These are phyloP conservation scores for Lotmaria passim DNA, from an alignment of 208 protist genomes.

Conservation along the genomic window DNA sequence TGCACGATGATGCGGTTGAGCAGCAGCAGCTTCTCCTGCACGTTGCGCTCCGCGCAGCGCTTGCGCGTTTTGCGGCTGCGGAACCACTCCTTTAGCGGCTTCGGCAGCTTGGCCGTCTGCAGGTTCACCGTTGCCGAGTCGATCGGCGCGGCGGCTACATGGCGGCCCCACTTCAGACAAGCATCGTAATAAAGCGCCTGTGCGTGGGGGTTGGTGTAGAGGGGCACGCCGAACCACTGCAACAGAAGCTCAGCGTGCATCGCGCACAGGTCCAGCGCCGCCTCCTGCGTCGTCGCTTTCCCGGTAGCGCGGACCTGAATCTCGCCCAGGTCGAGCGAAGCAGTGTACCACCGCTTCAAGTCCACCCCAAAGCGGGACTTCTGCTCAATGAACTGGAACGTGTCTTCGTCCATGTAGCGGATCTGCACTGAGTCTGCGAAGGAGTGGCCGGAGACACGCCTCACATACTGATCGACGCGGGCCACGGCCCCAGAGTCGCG, in stretches of 20 bases:
- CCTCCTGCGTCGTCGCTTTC: slow-evolving; percentile 48
- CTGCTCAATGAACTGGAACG: slow-evolving; percentile 5
- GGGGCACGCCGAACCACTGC: slow-evolving; percentile 56
- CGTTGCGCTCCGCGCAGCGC: slow-evolving; percentile 29
- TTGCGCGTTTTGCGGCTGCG: slow-evolving; percentile 37
- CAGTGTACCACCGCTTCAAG: slow-evolving; percentile 35
- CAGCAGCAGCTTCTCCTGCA: slow-evolving; percentile 45
- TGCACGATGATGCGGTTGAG: slow-evolving; percentile 35
- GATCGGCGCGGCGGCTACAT: slow-evolving; percentile 30
- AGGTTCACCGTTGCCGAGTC: slow-evolving; percentile 18
- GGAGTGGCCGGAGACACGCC: slow-evolving; percentile 10
- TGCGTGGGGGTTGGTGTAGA: slow-evolving; percentile 25
- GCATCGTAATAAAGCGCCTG: slow-evolving; percentile 69
- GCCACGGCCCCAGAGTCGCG: slow-evolving; percentile 40
- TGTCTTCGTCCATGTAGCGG: slow-evolving; percentile 25
- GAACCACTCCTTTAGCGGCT: slow-evolving; percentile 64
- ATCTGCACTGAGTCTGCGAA: slow-evolving; percentile 8
- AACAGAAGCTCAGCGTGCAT: slow-evolving; percentile 80
- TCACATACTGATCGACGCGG: slow-evolving; percentile 44
- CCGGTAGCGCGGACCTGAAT: slow-evolving; percentile 41
- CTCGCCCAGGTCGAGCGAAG: slow-evolving; percentile 15
- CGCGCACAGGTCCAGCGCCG: slow-evolving; percentile 56
- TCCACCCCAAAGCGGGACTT: slow-evolving; percentile 3
- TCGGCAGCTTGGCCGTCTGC: slow-evolving; percentile 21
- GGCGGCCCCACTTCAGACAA: slow-evolving; percentile 61